A percentile compares a stretch with the other conserved stretches of the same genome.
Evolutionary conservation across 257 asterid species (phyloP).

Genomic region (Solanum pimpinellifolium): DNA sequence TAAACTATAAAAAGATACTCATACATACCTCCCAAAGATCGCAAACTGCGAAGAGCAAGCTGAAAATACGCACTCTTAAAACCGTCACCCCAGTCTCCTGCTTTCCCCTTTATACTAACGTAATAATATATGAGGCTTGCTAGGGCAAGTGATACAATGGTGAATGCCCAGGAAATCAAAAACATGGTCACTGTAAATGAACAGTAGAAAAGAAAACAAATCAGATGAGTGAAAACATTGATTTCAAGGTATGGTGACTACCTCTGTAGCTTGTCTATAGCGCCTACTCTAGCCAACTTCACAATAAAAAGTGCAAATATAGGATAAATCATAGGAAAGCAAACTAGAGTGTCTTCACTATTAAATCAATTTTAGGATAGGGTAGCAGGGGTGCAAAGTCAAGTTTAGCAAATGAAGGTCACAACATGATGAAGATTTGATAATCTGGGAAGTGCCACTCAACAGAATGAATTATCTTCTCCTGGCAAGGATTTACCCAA

Average conservation of each 20-base stretch:
- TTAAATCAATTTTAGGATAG: neutral
- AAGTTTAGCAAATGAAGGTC: neutral
- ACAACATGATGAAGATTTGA: neutral
- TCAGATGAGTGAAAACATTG: neutral
- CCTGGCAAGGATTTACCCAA: neutral
- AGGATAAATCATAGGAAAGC: neutral
- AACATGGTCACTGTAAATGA: constrained; percentile 83
- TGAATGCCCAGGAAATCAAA: constrained; percentile 91
- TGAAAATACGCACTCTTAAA: constrained; percentile 98
- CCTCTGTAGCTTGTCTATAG: neutral
- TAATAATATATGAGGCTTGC: constrained; percentile 92
- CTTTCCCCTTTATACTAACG: constrained; percentile 93
- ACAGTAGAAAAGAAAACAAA: neutral
- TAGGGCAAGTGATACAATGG: constrained; percentile 87
- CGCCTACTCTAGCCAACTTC: neutral
- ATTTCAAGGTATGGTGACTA: neutral
- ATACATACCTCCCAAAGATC: constrained; percentile 91
- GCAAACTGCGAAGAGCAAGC: constrained; percentile 98
- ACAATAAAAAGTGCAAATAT: neutral
- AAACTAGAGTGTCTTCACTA: neutral
- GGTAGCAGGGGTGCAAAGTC: neutral
- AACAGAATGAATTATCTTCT: neutral
- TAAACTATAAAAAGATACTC: neutral
- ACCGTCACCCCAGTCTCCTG: constrained; percentile 99
- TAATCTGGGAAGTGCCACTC: neutral